Base-by-base conservation (phyloP, 2,329 filamentous ascomycete species). In the Aspergillus ruber region DNA sequence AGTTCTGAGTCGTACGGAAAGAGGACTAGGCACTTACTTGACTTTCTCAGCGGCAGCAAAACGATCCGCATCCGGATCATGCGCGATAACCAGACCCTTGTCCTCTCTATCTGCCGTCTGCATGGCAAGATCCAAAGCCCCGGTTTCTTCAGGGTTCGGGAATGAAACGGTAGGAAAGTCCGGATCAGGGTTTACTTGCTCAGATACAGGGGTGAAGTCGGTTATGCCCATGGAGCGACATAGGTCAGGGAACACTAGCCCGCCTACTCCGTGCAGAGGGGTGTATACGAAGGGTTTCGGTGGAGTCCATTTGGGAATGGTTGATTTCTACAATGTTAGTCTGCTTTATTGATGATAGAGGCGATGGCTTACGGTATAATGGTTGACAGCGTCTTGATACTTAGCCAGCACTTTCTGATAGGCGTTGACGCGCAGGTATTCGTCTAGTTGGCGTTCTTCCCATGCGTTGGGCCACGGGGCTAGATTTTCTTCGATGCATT, bases 31-130 rank as follows among this genome's bases (percentile, higher is more conserved):
- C 27, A 61, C 63, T 29, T 67, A 73, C 59, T 69, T 56, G 3
- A 82, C 71, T 56, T 78, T 80, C 58, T 84, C 76, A 3, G 81
- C 82, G 6, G 72, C 78, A 6, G 81, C 79, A 51, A 85, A 78
- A 17, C 82, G 76, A 62, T 85, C 82, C 13, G 82, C 82, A 59
- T 85, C 82, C 1, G 82, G 82, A 54, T 85, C 82, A 55, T 80
- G 83, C 9, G 82, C 81, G 23, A 85, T 65, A 33, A 84, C 76
- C 36, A 84, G 60, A 5, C 63, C 64, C 48, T 74, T 73, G 15
- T 67, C 69, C 15, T 73, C 59, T 43, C 66, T 62, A 41, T 81
- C 74, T 23, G 81, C 82, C 3, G 75, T 75, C 51, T 72, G 59
- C 43, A 81, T 79, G 1, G 82, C 78, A 29, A 83, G 68, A 56